These are phyloP conservation scores for Teratosphaeriaceae sp. DNA, from an alignment of 2,329 filamentous ascomycete species.

Conservation along the genomic window DNA sequence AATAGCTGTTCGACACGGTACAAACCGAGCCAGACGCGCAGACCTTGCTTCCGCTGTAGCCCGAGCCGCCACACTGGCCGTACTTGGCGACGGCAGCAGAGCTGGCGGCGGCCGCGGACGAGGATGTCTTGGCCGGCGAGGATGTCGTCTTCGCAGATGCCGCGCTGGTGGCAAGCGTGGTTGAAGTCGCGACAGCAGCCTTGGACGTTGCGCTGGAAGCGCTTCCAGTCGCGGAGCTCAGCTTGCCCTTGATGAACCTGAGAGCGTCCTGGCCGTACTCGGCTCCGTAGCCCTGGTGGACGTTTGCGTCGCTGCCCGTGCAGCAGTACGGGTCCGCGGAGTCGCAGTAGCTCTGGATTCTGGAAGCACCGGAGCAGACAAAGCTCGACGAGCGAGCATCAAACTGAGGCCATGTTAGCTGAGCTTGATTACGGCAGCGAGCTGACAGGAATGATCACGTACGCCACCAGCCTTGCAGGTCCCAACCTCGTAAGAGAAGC, in stretches of 20 bases:
- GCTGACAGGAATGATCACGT: slow-evolving; percentile 35
- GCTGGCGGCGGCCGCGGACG: not conserved
- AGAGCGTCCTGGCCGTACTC: slow-evolving; percentile 55
- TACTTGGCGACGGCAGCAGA: not conserved
- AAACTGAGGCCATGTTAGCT: slow-evolving; percentile 42
- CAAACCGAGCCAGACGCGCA: not conserved
- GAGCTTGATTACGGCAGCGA: no score
- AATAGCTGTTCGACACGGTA: not conserved
- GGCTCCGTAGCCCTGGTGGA: slow-evolving; percentile 55
- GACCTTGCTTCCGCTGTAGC: not conserved
- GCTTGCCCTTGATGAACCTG: slow-evolving; percentile 50
- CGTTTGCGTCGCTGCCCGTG: slow-evolving; percentile 52
- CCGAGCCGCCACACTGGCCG: not conserved
- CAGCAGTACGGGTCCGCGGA: slow-evolving; percentile 59
- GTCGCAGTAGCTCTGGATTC: slow-evolving; percentile 61
- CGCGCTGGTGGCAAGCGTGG: not conserved
- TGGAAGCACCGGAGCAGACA: slow-evolving; percentile 34
- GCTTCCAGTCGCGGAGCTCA: slow-evolving; percentile 19
- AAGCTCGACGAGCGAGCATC: slow-evolving; percentile 45
- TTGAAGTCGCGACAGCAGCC: not conserved
- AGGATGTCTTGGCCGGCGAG: not conserved
- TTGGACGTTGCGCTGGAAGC: not conserved
- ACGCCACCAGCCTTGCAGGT: slow-evolving; percentile 54
- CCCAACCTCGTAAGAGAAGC: slow-evolving; percentile 54
- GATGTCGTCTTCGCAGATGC: not conserved